Evolutionary conservation across 208 protist species (phyloP).

Genomic region (Porcisia deanei): DNA sequence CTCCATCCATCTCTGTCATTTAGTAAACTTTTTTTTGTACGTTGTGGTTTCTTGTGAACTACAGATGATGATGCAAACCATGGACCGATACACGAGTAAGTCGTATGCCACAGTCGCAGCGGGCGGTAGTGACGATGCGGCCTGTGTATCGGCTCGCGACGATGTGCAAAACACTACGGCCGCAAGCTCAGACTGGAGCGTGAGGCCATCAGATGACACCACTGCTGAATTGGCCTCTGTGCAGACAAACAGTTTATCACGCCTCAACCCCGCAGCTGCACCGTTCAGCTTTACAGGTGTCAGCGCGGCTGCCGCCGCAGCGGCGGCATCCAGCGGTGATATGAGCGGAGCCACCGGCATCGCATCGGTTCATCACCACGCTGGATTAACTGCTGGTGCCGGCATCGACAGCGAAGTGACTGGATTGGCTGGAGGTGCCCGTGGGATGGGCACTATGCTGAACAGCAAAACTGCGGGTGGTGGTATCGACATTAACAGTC

Average conservation of each 20-base stretch:
- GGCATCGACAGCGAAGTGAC: constrained; percentile 15
- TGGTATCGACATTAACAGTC: constrained; percentile 18
- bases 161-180: constrained; percentile 31
- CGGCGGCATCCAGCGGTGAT: neutral
- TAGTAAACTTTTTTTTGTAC: constrained; percentile 16
- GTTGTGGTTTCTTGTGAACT: neutral
- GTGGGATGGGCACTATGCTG: constrained; percentile 7
- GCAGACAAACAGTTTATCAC: constrained; percentile 22
- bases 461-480: constrained; percentile 9
- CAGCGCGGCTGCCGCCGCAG: constrained; percentile 3
- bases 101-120: constrained; percentile 6
- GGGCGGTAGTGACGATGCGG: constrained; percentile 13
- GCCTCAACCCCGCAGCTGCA: constrained; percentile 31
- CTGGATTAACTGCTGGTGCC: constrained; percentile 4
- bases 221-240: constrained; percentile 2
- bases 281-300: constrained; percentile 36
- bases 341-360: constrained; percentile 2
- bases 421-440: neutral
- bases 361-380: constrained; percentile 6
- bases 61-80: constrained; percentile 6
- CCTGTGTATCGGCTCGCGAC: constrained; percentile 16
- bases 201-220: constrained; percentile 31
- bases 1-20: no score
- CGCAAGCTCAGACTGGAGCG: constrained; percentile 35
- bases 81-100: constrained; percentile 25